These are phyloP conservation scores for Plantago ovata DNA, from an alignment of 257 asterid species.

Conservation along the genomic window DNA sequence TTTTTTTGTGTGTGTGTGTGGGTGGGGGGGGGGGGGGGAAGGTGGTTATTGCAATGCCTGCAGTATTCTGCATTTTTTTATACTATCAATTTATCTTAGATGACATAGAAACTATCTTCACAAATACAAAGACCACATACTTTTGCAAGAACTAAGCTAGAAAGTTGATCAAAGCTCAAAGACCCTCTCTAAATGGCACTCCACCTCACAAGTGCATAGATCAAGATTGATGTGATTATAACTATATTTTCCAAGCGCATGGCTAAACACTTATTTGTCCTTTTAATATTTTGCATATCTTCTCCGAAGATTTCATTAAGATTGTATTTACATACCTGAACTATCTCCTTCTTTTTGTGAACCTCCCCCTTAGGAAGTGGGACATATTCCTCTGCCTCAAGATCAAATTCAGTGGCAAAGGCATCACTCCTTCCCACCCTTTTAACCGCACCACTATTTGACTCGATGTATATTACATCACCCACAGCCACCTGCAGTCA, in stretches of 20 bases:
- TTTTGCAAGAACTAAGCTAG: no score
- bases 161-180: no score
- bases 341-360: conserved; percentile 95
- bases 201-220: no score
- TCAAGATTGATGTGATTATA: no score
- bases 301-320: not conserved
- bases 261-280: not conserved
- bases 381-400: conserved; percentile 98
- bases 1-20: no score
- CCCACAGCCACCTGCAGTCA: conserved; percentile 88
- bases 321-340: conserved; percentile 51
- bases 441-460: conserved; percentile 95
- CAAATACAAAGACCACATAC: no score
- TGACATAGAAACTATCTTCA: no score
- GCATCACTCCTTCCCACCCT: conserved; percentile 98
- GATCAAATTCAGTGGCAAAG: conserved; percentile 95
- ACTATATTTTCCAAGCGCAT: not conserved
- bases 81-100: not conserved
- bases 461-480: conserved; percentile 91
- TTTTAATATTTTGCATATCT: not conserved
- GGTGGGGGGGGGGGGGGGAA: no score
- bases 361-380: conserved; percentile 99
- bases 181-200: no score
- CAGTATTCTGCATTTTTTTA: not conserved
- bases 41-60: not conserved